phyloP scores from a whole-genome alignment of 495 filamentous ascomycete species.

The Aspergillus avenaceus region DNA sequence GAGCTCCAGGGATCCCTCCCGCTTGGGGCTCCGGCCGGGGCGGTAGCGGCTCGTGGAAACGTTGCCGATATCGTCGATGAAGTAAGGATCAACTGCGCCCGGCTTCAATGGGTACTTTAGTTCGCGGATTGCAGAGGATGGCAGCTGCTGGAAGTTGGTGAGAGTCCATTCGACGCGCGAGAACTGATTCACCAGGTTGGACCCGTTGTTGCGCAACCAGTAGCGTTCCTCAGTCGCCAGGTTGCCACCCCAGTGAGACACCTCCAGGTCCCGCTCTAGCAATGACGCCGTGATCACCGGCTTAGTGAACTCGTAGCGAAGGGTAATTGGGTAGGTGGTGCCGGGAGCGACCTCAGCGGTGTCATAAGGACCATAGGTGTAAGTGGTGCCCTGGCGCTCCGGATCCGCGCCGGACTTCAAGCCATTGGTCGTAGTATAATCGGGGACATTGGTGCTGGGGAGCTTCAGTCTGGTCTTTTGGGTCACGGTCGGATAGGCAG shows the following conservation, averaged over 20 bases:
- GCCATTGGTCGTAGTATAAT: constrained; percentile 71
- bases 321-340: constrained; percentile 62
- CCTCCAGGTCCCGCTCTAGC: constrained; percentile 86
- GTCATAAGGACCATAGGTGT: constrained; percentile 89
- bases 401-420: constrained; percentile 68
- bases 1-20: constrained; percentile 80
- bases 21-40: constrained; percentile 52
- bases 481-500: constrained; percentile 78
- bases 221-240: constrained; percentile 92
- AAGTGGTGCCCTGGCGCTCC: constrained; percentile 74
- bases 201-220: constrained; percentile 80
- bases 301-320: constrained; percentile 95
- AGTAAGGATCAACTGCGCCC: constrained; percentile 82
- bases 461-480: constrained; percentile 98
- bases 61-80: constrained; percentile 95
- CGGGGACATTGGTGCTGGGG: constrained; percentile 69
- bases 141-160: constrained; percentile 66
- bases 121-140: constrained; percentile 73
- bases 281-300: constrained; percentile 72
- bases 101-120: constrained; percentile 72
- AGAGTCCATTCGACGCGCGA: constrained; percentile 78
- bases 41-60: constrained; percentile 91
- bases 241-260: constrained; percentile 98
- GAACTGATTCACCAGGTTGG: constrained; percentile 79
- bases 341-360: constrained; percentile 64